These are phyloP conservation scores for Monosporozyma servazzii DNA, from an alignment of 805 yeast species.

Conservation along the genomic window DNA sequence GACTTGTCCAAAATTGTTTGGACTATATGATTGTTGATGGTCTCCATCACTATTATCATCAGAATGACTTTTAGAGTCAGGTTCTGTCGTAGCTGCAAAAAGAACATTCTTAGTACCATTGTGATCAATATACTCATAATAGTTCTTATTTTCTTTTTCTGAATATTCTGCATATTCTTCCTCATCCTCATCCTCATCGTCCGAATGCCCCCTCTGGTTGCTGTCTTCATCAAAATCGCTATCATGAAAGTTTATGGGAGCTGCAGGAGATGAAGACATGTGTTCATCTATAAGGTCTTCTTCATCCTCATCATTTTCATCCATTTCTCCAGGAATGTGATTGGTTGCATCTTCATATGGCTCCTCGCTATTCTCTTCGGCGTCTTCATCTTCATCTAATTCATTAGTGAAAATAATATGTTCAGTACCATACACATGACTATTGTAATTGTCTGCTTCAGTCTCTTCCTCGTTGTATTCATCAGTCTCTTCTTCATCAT, in stretches of 20 bases:
- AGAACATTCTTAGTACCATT: constrained; percentile 29
- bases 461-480: constrained; percentile 39
- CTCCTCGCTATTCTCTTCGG: constrained; percentile 8
- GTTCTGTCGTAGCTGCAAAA: constrained; percentile 22
- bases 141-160: constrained; percentile 24
- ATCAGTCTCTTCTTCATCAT: constrained; percentile 32
- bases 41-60: constrained; percentile 9
- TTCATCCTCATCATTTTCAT: constrained; percentile 6
- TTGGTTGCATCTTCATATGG: constrained; percentile 1
- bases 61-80: constrained; percentile 8
- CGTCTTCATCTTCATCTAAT: constrained; percentile 10
- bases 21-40: constrained; percentile 4
- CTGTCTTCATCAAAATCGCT: constrained; percentile 21
- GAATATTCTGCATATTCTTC: constrained; percentile 38
- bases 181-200: constrained; percentile 3
- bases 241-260: neutral
- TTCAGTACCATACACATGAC: constrained; percentile 10
- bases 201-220: constrained; percentile 13
- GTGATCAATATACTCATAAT: constrained; percentile 30
- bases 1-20: neutral
- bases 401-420: constrained; percentile 23
- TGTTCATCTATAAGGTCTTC: constrained; percentile 6
- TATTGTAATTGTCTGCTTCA: constrained; percentile 39
- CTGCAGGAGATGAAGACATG: constrained; percentile 1
- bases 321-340: neutral